Evolutionary conservation across 2,329 filamentous ascomycete species (phyloP).

Genomic region (Diplocarpon rosae): DNA sequence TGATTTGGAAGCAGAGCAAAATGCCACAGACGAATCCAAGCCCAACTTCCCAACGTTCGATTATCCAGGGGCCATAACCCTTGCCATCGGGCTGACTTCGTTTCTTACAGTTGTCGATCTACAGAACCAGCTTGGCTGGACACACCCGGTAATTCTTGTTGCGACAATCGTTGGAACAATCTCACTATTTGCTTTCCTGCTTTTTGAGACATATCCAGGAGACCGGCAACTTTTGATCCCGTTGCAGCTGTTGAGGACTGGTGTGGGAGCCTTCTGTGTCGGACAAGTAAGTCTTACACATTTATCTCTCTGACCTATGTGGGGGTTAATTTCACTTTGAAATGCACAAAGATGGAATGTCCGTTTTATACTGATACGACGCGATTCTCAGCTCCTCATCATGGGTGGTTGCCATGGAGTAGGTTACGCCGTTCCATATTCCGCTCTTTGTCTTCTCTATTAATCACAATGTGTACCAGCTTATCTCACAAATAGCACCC

Average conservation of each 20-base stretch:
- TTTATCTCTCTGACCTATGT: not conserved
- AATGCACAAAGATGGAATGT: too few species aligned
- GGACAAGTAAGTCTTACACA: slow-evolving; percentile 9
- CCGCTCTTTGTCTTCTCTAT: slow-evolving; percentile 1
- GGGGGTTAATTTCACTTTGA: too few species aligned
- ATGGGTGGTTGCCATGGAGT: slow-evolving; percentile 15
- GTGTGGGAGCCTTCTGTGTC: slow-evolving; percentile 12
- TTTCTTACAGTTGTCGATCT: slow-evolving; percentile 13
- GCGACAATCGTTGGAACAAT: slow-evolving; percentile 7
- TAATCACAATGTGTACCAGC: slow-evolving; percentile 4
- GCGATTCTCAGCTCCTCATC: slow-evolving; percentile 7
- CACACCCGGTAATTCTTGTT: slow-evolving; percentile 9
- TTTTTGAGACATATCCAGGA: slow-evolving; percentile 12
- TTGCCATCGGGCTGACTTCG: slow-evolving; percentile 14
- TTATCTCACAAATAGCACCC: slow-evolving; percentile 15
- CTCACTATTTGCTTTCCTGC: slow-evolving; percentile 8
- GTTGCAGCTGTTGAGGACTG: slow-evolving; percentile 13
- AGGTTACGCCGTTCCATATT: slow-evolving; percentile 1
- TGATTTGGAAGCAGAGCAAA: slow-evolving; percentile 2
- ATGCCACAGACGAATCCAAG: not conserved
- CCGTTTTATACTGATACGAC: not conserved
- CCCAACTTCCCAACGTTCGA: slow-evolving; percentile 4
- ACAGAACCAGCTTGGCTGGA: slow-evolving; percentile 10
- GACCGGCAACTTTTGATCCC: slow-evolving; percentile 14
- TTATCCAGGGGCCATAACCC: slow-evolving; percentile 12